Conservation (phyloP, 2,329 filamentous ascomycete species). For the Neophaeococcomyces aloes region DNA sequence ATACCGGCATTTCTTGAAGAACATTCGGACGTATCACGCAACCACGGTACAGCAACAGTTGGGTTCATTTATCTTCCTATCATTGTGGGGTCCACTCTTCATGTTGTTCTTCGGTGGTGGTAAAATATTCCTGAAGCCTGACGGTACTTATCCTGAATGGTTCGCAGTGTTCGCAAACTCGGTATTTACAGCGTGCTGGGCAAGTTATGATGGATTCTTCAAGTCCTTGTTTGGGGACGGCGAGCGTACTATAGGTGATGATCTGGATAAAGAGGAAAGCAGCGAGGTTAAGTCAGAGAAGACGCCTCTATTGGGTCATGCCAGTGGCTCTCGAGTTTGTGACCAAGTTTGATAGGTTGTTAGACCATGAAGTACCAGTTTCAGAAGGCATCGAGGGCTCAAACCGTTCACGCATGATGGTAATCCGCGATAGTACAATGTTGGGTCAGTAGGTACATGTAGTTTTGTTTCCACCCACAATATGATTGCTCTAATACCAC, state of each 20-base stretch:
- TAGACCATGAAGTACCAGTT: no score
- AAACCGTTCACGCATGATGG: no score
- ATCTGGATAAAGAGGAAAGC: slow-evolving; percentile 6
- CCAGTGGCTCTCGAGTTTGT: no score
- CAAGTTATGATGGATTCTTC: slow-evolving; percentile 53
- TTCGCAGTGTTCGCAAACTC: slow-evolving; percentile 42
- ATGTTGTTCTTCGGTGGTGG: slow-evolving; percentile 40
- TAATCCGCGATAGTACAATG: no score
- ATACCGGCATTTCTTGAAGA: slow-evolving; percentile 63
- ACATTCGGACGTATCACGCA: slow-evolving; percentile 58
- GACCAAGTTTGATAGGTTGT: no score
- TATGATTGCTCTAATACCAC: no score
- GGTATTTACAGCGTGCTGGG: slow-evolving; percentile 52
- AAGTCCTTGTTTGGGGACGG: slow-evolving; percentile 72
- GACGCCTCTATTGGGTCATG: slow-evolving; percentile 9
- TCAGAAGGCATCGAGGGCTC: no score
- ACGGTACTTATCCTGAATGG: slow-evolving; percentile 61
- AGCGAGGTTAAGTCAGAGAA: slow-evolving; percentile 13
- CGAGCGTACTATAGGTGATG: slow-evolving; percentile 48
- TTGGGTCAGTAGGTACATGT: no score
- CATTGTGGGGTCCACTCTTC: slow-evolving; percentile 50
- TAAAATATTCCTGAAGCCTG: slow-evolving; percentile 48
- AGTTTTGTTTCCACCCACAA: no score
- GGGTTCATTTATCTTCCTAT: slow-evolving; percentile 54
- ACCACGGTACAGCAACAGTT: slow-evolving; percentile 57